Evolutionary conservation across 2,329 filamentous ascomycete species (phyloP), one percentile per base, ranked within the genome.

Genomic region (Myriangium duriaei): DNA sequence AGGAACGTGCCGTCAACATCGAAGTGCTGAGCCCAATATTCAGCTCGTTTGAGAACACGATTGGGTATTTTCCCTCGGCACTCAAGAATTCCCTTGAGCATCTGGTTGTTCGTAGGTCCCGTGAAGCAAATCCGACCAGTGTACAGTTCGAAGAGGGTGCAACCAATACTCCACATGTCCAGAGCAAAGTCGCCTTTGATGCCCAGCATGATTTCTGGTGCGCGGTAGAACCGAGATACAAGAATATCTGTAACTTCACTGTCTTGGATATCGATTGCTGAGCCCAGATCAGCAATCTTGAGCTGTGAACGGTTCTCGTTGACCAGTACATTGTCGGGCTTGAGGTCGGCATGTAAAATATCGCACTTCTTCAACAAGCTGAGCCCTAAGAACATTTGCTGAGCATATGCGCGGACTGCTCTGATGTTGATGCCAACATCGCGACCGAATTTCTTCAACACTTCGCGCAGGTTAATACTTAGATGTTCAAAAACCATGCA

Each of bases 401-500:
- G 81, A 4, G 88, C 84, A 55, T 95, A 98, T 11, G 80, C 76
- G 49, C 85, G 76, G 33, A 94, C 88, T 9, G 87, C 88, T 44
- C 74, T 74, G 39, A 96, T 63, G 51, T 93, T 92, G 62, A 98
- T 83, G 46, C 91, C 91, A 32, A 93, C 78, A 51, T 94, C 87
- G 49, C 91, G 83, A 41, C 88, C 91, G 57, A 93, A 95, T 56
- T 95, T 95, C 60, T 91, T 93, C 49, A 98, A 61, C 4, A 96
- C 81, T 56, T 96, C 88, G 47, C 92, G 80, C 41, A 98, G 63
- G 53, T 98, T 96, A 66, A 93, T 77, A 55, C 83, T 71, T 47
- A 98, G 69, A 56, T 93, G 91, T 61, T 98, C 91, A 60, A 98
- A 98, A 0, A 87, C 85, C 71, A 98, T 86, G 60, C 91, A 98